Evolutionary conservation across 202 grass and related monocot species (phyloP).

Genomic region (Schoenoplectus tabernaemontani): DNA sequence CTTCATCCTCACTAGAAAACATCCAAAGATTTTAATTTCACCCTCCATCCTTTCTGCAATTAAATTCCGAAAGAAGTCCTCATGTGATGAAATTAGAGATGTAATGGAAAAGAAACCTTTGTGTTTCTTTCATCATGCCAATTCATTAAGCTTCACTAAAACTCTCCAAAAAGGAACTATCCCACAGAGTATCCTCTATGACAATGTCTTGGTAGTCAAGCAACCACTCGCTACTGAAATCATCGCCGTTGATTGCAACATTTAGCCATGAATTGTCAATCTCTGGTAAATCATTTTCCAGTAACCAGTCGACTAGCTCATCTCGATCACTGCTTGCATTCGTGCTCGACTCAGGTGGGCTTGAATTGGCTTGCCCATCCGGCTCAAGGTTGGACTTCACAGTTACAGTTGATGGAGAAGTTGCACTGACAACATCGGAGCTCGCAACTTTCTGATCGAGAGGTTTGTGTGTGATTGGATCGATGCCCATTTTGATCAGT

Average conservation of each 20-base stretch:
- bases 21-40: too few relatives aligned
- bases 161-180: slow-evolving; percentile 32
- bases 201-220: slow-evolving; percentile 64
- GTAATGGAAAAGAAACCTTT: too few relatives aligned
- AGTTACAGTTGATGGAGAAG: slow-evolving; percentile 37
- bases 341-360: slow-evolving; percentile 40
- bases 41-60: neutral
- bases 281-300: slow-evolving; percentile 46
- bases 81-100: too few relatives aligned
- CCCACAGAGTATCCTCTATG: slow-evolving; percentile 29
- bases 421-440: slow-evolving; percentile 4
- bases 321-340: slow-evolving; percentile 38
- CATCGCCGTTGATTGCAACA: slow-evolving; percentile 24
- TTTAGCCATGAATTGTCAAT: slow-evolving; percentile 53
- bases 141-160: slow-evolving; percentile 11
- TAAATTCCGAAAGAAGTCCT: neutral
- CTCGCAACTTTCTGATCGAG: slow-evolving; percentile 28
- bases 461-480: slow-evolving; percentile 61
- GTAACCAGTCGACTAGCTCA: slow-evolving; percentile 45
- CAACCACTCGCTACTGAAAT: slow-evolving; percentile 54
- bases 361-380: slow-evolving; percentile 19
- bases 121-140: neutral
- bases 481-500: slow-evolving; percentile 83
- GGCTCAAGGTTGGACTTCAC: slow-evolving; percentile 34
- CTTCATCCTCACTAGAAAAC: neutral